Evolutionary conservation across 2,329 filamentous ascomycete species (phyloP).

Genomic region (Fusarium pseudonygamai): DNA sequence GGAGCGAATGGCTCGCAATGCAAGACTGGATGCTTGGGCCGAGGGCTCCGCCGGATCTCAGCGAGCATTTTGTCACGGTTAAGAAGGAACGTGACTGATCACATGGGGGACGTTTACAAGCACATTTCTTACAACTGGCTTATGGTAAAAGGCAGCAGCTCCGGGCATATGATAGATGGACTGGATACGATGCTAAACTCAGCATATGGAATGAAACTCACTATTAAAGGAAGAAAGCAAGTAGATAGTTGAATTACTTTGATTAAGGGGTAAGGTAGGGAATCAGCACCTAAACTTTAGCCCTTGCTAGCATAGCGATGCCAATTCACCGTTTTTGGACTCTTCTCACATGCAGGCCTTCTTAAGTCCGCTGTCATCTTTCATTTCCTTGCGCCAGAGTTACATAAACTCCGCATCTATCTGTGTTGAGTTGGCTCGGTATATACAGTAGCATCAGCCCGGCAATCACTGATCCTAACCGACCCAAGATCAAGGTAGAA

Average conservation of each 20-base stretch:
- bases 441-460: constrained; percentile 31
- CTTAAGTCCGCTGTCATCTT: constrained; percentile 9
- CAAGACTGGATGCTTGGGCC: constrained; percentile 99
- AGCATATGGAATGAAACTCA: not conserved
- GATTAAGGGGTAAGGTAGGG: constrained; percentile 8
- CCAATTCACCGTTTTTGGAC: constrained; percentile 8
- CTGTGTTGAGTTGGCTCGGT: constrained; percentile 14
- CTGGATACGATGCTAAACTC: not conserved
- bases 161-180: not conserved
- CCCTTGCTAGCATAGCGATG: constrained; percentile 23
- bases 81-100: constrained; percentile 44
- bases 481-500: constrained; percentile 13
- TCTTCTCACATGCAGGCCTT: not conserved
- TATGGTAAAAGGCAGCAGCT: not conserved
- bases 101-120: not conserved
- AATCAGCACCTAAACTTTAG: constrained; percentile 30
- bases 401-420: constrained; percentile 30
- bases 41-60: constrained; percentile 64
- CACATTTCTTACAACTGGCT: not conserved
- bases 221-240: not conserved
- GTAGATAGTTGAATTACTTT: not conserved
- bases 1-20: constrained; percentile 97
- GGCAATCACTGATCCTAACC: not conserved
- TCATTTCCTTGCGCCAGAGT: constrained; percentile 10
- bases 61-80: constrained; percentile 42